Conservation (phyloP, 2,329 filamentous ascomycete species). For the Parastagonospora nodorum region DNA sequence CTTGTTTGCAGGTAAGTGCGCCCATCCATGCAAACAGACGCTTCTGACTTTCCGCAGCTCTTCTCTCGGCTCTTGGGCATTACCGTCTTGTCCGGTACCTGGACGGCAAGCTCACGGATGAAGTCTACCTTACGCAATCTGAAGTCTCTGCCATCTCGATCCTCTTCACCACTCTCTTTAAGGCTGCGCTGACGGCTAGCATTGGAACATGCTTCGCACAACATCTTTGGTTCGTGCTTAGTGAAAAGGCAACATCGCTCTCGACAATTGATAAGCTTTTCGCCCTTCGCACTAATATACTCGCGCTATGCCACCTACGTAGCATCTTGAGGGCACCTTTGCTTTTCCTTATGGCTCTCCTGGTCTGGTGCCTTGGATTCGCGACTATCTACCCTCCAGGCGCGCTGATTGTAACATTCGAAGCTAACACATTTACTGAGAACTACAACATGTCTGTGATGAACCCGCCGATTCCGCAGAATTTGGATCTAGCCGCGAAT, state of each 20-base stretch:
- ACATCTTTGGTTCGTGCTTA: slow-evolving; percentile 7
- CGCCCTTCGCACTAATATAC: neutral
- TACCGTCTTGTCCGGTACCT: neutral
- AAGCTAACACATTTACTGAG: neutral
- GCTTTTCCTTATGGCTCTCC: slow-evolving; percentile 1
- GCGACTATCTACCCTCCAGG: slow-evolving; percentile 11
- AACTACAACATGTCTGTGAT: neutral
- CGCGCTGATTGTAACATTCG: slow-evolving; percentile 4
- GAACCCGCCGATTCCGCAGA: neutral
- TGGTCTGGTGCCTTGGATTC: slow-evolving; percentile 5
- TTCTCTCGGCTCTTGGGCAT: neutral
- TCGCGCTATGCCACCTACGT: neutral
- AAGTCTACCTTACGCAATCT: neutral
- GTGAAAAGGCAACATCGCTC: neutral
- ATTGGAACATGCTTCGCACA: slow-evolving; percentile 6
- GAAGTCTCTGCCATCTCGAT: slow-evolving; percentile 4
- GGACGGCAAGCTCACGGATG: neutral
- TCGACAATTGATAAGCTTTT: neutral
- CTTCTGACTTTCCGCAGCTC: too few relatives aligned
- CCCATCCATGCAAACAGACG: too few relatives aligned
- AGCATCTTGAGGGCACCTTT: neutral
- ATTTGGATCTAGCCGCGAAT: too few relatives aligned
- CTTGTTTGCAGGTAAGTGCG: too few relatives aligned
- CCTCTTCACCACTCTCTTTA: slow-evolving; percentile 4
- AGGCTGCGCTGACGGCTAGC: neutral